A percentile compares a stretch with the other conserved stretches of the same genome.
These are phyloP conservation scores for Hanseniaspora singularis DNA, from an alignment of 805 yeast genomes.

Conservation along the genomic window DNA sequence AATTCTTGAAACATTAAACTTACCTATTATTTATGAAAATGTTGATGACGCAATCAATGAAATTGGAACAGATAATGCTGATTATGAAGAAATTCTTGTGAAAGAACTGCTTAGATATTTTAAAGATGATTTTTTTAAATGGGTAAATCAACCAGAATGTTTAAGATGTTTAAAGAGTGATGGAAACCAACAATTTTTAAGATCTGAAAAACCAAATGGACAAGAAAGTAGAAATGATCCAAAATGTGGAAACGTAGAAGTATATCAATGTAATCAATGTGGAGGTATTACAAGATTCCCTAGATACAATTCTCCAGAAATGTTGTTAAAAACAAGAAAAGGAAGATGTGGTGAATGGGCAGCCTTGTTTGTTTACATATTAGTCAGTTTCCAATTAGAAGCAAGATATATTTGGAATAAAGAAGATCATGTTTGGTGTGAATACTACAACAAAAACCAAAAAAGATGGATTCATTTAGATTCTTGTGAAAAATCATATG, in stretches of 20 bases:
- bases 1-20: conserved; percentile 44
- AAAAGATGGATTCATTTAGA: conserved; percentile 80
- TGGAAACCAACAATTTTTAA: conserved; percentile 30
- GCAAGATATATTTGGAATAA: conserved; percentile 72
- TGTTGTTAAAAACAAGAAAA: conserved; percentile 44
- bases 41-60: conserved; percentile 39
- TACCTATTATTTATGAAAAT: conserved; percentile 44
- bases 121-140: conserved; percentile 64
- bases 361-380: conserved; percentile 59
- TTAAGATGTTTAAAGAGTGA: conserved; percentile 36
- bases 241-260: conserved; percentile 48
- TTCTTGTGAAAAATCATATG: conserved; percentile 75
- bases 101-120: conserved; percentile 53
- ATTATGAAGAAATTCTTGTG: conserved; percentile 36
- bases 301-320: conserved; percentile 57
- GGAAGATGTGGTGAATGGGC: conserved; percentile 98
- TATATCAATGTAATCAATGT: conserved; percentile 51
- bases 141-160: conserved; percentile 70
- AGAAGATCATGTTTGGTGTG: conserved; percentile 97
- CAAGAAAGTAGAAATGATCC: conserved; percentile 36
- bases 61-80: conserved; percentile 34
- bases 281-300: conserved; percentile 46
- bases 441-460: conserved; percentile 51
- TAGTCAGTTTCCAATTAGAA: conserved; percentile 53
- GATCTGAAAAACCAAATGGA: conserved; percentile 34